phyloP scores from a whole-genome alignment of 2,329 filamentous ascomycete species.

The Colletotrichum chlorophyti region DNA sequence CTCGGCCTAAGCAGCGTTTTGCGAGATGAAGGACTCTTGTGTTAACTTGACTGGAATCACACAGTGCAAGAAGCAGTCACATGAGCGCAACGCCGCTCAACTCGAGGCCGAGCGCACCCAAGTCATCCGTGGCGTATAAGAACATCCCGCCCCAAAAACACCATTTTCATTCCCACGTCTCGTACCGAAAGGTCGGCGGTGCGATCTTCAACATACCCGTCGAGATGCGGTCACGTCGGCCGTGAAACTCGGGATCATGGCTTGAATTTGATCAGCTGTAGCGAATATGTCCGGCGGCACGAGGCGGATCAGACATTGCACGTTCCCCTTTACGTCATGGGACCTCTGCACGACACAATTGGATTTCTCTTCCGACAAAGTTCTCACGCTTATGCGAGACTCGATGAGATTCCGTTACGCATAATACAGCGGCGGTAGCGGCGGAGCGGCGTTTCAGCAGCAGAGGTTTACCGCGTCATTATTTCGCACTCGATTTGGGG shows the following conservation, averaged over 20 bases:
- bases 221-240: slow-evolving; percentile 6
- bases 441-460: background rate
- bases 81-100: slow-evolving; percentile 92
- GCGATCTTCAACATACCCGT: background rate
- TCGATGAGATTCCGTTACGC: slow-evolving; percentile 5
- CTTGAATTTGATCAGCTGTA: background rate
- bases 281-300: background rate
- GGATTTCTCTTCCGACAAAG: slow-evolving; percentile 1
- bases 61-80: slow-evolving; percentile 96
- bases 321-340: slow-evolving; percentile 3
- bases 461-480: background rate
- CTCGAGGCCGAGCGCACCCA: slow-evolving; percentile 92
- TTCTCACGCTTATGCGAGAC: slow-evolving; percentile 13
- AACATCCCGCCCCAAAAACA: background rate
- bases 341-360: slow-evolving; percentile 22
- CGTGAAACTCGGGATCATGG: background rate
- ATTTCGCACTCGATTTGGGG: background rate
- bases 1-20: slow-evolving; percentile 47
- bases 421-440: slow-evolving; percentile 3
- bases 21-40: slow-evolving; percentile 43
- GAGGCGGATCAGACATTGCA: slow-evolving; percentile 5
- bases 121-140: slow-evolving; percentile 88
- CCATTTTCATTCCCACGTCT: background rate
- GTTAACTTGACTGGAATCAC: slow-evolving; percentile 32
- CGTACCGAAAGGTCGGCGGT: background rate